These are phyloP conservation scores for Medicago truncatula DNA, from an alignment of 306 rosid genomes.

Conservation along the genomic window MtrunA17r5.0-ANR NC_053048.1:3722501-3723000, in stretches of 20 bases:
- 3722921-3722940: too few species aligned
- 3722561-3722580: conserved; percentile 46
- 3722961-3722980: too few species aligned
- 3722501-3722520: conserved; percentile 34
- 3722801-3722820: too few species aligned
- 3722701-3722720: not conserved
- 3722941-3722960: too few species aligned
- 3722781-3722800: too few species aligned
- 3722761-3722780: not conserved
- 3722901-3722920: too few species aligned
- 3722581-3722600: conserved; percentile 39
- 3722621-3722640: conserved; percentile 36
- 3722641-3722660: conserved; percentile 32
- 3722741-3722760: not conserved
- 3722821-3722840: too few species aligned
- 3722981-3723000: too few species aligned
- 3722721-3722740: not conserved
- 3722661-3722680: conserved; percentile 11
- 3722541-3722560: conserved; percentile 25
- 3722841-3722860: too few species aligned
- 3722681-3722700: conserved; percentile 29
- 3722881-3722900: too few species aligned
- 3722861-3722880: too few species aligned
- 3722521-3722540: conserved; percentile 14
- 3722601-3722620: conserved; percentile 35